Evolutionary conservation across 1,139 yeast genomes (phyloP), one percentile per base, ranked within the genome.

Genomic region (Magnusiomyces ingens): DNA sequence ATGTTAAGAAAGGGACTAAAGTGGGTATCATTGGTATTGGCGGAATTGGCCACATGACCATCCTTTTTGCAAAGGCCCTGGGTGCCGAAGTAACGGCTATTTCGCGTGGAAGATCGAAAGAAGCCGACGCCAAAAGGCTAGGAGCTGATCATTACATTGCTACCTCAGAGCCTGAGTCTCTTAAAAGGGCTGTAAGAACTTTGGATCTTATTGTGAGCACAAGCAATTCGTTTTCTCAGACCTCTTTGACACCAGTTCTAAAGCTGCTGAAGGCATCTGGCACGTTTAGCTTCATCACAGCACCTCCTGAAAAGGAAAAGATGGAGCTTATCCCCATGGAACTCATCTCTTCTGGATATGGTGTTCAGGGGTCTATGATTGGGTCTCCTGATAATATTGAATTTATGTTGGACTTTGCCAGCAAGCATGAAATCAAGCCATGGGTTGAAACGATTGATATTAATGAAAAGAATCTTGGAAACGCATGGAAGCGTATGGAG

Each of bases 381-480:
- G 48, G 48, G 12, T 35, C 40, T 13, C 41, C 41, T 66, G 64
- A 66, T 32, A 85, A 81, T 68, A 79, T 81, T 54, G 66, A 74
- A 53, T 80, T 76, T 58, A 71, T 81, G 69, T 71, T 81, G 64
- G 67, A 78, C 15, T 62, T 81, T 57, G 81, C 81, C 42, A 78
- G 76, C 18, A 71, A 78, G 59, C 72, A 79, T 59, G 68, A 72
- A 38, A 71, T 81, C 59, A 72, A 72, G 54, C 81, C 84, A 19
- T 80, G 84, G 85, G 75, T 79, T 54, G 85, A 81, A 68, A 74
- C 77, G 36, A 66, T 81, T 47, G 78, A 81, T 48, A 71, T 81
- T 55, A 71, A 74, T 53, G 82, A 77, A 63, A 76, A 71, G 48
- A 45, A 26, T 18, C 35, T 49, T 4, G 52, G 76, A 49, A 72